Base-by-base conservation (phyloP, 2,329 filamentous ascomycete genomes). In the Pseudopyricularia cyperi region DNA sequence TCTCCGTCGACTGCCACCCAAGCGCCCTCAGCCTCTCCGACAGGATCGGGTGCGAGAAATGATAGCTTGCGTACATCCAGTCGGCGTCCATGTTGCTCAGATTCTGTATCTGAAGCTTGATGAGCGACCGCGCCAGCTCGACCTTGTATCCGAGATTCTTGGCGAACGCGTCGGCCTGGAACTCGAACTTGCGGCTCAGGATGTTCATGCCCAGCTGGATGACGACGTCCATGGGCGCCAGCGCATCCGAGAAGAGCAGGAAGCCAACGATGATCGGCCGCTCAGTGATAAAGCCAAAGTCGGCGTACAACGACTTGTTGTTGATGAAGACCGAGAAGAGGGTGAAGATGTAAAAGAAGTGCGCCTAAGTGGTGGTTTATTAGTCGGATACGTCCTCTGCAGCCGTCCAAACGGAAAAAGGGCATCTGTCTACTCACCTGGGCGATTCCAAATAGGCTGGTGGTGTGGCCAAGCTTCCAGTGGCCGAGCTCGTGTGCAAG, bases 71-170 rank as follows among this genome's bases (percentile, higher is more conserved):
- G 69, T 95, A 98, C 79, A 96, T 82, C 86, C 87, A 95, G 70
- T 98, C 94, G 28, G 93, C 93, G 62, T 98, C 93, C 91, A 98
- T 97, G 55, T 88, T 94, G 69, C 89, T 95, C 59, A 98, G 77
- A 66, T 98, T 98, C 74, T 97, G 90, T 63, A 96, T 89, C 71
- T 98, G 94, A 51, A 98, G 85, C 74, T 96, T 96, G 71, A 98
- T 89, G 57, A 98, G 79, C 22, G 89, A 93, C 56, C 81, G 76
- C 44, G 90, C 89, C 51, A 98, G 82, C 67, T 96, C 83, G 46
- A 79, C 72, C 51, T 84, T 80, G 71, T 91, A 96, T 51, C 93
- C 93, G 9, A 96, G 82, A 49, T 83, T 76, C 59, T 83, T 77
- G 53, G 91, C 93, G 65, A 98, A 98, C 22, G 78, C 81, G 70